Base-by-base conservation (phyloP, 148 eudicot species). In the Bassia scoparia region DNA sequence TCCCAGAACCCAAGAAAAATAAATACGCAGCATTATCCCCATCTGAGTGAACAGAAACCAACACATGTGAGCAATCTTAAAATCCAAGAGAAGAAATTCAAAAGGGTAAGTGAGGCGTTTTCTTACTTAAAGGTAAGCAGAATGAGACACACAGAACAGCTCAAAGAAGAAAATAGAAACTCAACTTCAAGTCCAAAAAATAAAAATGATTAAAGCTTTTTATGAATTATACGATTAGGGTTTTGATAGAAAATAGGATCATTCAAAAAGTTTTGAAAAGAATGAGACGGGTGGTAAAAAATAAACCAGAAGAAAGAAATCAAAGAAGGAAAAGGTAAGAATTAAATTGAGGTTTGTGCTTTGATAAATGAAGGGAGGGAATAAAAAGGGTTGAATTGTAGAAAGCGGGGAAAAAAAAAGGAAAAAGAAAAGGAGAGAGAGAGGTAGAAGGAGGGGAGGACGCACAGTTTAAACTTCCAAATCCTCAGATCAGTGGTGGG, bases 361-460 rank as follows among this genome's bases (percentile, higher is more conserved):
- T 11, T 41, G 46, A 41, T 41, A n/a, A 41, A 41, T 41, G 46
- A n/a, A n/a, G n/a, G n/a, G n/a, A n/a, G n/a, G n/a, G n/a, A n/a
- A n/a, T n/a, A n/a, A n/a, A n/a, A n/a, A n/a, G n/a, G n/a, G n/a
- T n/a, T n/a, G n/a, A n/a, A n/a, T n/a, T n/a, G n/a, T n/a, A 52
- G 72, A 30, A 23, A 46, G 52, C 15, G 34, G 54, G 60, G 24
- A 74, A 10, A 78, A 46, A 33, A 12, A 31, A 49, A 62, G 21
- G 64, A 80, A 68, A 54, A 43, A 54, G 64, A 61, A 61, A 23
- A 13, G 58, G 41, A 27, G 69, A 37, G 60, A n/a, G n/a, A n/a
- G n/a, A n/a, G n/a, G n/a, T n/a, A 54, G 54, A 41, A 31, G 71
- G 86, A 83, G 90, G 90, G 88, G 90, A 85, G 76, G 86, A 72